Conservation (phyloP, 2,329 filamentous ascomycete genomes). For the Fusarium nematophilum region DNA sequence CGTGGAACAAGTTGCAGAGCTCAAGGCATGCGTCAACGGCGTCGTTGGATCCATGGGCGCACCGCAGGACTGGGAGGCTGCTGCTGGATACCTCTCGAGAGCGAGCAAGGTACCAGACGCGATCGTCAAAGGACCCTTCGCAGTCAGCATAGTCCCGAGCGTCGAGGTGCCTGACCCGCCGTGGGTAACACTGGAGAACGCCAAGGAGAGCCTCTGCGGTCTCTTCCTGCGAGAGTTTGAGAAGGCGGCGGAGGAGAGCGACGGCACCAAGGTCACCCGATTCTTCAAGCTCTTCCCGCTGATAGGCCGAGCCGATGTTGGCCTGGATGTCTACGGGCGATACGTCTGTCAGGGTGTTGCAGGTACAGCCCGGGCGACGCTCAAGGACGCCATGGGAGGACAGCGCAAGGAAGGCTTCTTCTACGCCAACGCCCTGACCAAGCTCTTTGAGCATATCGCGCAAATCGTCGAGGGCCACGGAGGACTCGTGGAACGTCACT, state of each 20-base stretch:
- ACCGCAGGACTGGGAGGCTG: conserved; percentile 98
- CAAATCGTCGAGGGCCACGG: conserved; percentile 96
- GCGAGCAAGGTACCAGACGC: conserved; percentile 83
- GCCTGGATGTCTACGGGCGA: conserved; percentile 91
- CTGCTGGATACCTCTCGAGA: conserved; percentile 87
- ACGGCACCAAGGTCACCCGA: conserved; percentile 88
- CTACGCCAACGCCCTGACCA: conserved; percentile 90
- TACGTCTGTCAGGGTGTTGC: conserved; percentile 98
- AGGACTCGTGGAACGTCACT: conserved; percentile 90
- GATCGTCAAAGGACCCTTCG: conserved; percentile 87
- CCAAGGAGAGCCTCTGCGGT: conserved; percentile 88
- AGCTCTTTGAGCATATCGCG: conserved; percentile 96
- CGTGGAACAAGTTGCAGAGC: conserved; percentile 95
- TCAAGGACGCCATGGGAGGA: conserved; percentile 73
- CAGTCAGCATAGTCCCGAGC: conserved; percentile 91
- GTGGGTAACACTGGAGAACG: conserved; percentile 84
- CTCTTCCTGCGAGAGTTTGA: conserved; percentile 96
- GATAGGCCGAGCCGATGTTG: conserved; percentile 88
- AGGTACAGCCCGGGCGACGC: conserved; percentile 80
- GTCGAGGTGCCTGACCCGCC: conserved; percentile 95
- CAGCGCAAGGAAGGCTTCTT: conserved; percentile 81
- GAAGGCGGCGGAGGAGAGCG: conserved; percentile 86
- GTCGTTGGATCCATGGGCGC: conserved; percentile 97
- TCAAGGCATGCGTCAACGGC: conserved; percentile 95
- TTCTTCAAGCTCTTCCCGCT: conserved; percentile 99